phyloP scores from a whole-genome alignment of 2,329 filamentous ascomycete genomes.

The Neocatenulostroma microsporum region DNA sequence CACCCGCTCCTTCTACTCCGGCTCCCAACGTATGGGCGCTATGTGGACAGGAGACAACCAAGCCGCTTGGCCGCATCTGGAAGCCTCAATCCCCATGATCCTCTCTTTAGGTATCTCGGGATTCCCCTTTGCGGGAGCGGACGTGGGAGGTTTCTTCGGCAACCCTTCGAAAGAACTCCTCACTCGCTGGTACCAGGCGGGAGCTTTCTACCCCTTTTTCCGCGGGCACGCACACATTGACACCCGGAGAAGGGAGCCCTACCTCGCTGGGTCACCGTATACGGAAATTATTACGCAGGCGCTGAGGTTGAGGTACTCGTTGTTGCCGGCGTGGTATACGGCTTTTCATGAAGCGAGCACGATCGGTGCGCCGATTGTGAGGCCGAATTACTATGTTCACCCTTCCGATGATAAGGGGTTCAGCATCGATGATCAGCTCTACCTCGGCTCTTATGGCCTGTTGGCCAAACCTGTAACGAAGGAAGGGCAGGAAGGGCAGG shows the following conservation, averaged over 20 bases:
- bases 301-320: slow-evolving; percentile 76
- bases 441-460: slow-evolving; percentile 78
- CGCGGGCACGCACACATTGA: slow-evolving; percentile 96
- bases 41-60: slow-evolving; percentile 99
- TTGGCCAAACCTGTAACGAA: slow-evolving; percentile 86
- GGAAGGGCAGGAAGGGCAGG: slow-evolving; percentile 62
- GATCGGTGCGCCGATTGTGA: slow-evolving; percentile 76
- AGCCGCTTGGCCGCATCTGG: slow-evolving; percentile 83
- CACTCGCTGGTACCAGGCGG: slow-evolving; percentile 92
- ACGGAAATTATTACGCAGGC: slow-evolving; percentile 79
- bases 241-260: slow-evolving; percentile 86
- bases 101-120: slow-evolving; percentile 87
- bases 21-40: slow-evolving; percentile 79
- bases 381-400: slow-evolving; percentile 89
- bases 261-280: slow-evolving; percentile 77
- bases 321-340: slow-evolving; percentile 93
- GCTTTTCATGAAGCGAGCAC: slow-evolving; percentile 84
- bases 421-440: slow-evolving; percentile 84
- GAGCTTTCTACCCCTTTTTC: slow-evolving; percentile 97
- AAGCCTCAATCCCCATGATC: slow-evolving; percentile 86
- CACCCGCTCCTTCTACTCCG: slow-evolving; percentile 85
- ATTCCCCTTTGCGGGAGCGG: slow-evolving; percentile 88
- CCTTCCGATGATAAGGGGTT: slow-evolving; percentile 83
- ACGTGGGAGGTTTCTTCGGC: slow-evolving; percentile 96
- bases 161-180: slow-evolving; percentile 90